Evolutionary conservation across 176 grass and related monocot genomes (phyloP), one percentile per base, ranked within the genome.

Genomic region (Oryza brachyantha): DNA sequence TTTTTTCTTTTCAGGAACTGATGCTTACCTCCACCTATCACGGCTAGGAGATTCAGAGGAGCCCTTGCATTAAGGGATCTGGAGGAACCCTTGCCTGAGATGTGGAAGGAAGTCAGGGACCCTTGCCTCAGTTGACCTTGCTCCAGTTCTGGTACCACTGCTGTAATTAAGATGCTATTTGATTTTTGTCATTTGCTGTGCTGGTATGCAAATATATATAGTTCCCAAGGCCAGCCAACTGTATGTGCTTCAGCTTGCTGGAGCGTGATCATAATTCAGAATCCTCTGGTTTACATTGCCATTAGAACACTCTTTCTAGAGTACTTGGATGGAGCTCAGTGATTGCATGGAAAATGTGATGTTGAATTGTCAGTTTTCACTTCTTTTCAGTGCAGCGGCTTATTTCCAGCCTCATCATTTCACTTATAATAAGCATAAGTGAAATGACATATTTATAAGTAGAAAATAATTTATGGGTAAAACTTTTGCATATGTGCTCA

Each of bases 1-100:
- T 80, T 73, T 75, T n/a, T n/a, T n/a, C n/a, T n/a, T n/a, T n/a
- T n/a, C n/a, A 97, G 95, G 95, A 74, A 97, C 95, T 43, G 95
- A 97, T 78, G 95, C 95, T 73, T 97, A 94, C 31, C 95, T 97
- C 76, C 95, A 97, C 69, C 61, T 97, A 34, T 97, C 95, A 67
- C 87, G 95, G 55, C 85, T 97, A 34, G 95, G 95, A 64, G 92
- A 94, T 88, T 97, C 89, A 2, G 87, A 97, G 84, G 95, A 97
- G 76, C 95, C 95, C 29, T 89, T 97, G 61, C 82, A 91, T n/a
- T 94, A 46, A 89, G 52, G 31, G 21, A 84, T 74, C 68, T 16
- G 9, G 26, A 72, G 79, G 80, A 92, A 26, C 82, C 74, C 29
- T 68, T 41, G 9, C 39, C 5, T 36, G 35, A 36, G 35, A 36